phyloP scores from a whole-genome alignment of 148 eudicot species.

The Persicaria maculosa region DNA sequence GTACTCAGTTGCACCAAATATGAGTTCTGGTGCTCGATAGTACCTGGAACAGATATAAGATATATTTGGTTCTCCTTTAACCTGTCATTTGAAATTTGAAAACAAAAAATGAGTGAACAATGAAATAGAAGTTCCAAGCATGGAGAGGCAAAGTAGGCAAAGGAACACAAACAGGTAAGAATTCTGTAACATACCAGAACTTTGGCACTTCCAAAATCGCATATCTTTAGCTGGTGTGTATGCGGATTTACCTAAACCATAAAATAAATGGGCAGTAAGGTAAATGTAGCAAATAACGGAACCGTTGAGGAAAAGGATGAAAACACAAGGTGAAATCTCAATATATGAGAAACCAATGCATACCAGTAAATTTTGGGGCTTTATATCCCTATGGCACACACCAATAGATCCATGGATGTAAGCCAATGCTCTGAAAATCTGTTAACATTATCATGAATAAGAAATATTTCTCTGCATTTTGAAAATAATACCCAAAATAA shows the following conservation, averaged over 20 bases:
- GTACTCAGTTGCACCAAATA: slow-evolving; percentile 22
- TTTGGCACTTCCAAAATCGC: slow-evolving; percentile 21
- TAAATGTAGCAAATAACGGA: background rate
- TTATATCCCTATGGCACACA: slow-evolving; percentile 16
- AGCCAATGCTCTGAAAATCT: slow-evolving; percentile 15
- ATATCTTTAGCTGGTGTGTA: slow-evolving; percentile 18
- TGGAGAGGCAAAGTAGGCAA: background rate
- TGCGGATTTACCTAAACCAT: slow-evolving; percentile 17
- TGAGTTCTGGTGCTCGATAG: slow-evolving; percentile 19
- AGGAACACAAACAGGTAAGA: background rate
- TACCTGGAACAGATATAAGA: slow-evolving; percentile 20
- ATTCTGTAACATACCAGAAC: slow-evolving; percentile 11
- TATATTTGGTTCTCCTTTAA: slow-evolving; percentile 18
- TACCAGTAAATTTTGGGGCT: slow-evolving; percentile 14
- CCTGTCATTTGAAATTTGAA: slow-evolving; percentile 12
- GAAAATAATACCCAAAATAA: background rate
- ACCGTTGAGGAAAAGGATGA: background rate
- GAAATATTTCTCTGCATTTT: background rate
- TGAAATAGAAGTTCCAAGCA: background rate
- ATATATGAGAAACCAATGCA: background rate
- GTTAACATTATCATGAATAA: background rate
- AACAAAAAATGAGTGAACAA: background rate
- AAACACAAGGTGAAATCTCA: background rate
- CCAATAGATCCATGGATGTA: slow-evolving; percentile 14
- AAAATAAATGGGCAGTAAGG: background rate